Conservation (phyloP, 768 basidiomycete genomes). For the Boletellus sp. region DNA sequence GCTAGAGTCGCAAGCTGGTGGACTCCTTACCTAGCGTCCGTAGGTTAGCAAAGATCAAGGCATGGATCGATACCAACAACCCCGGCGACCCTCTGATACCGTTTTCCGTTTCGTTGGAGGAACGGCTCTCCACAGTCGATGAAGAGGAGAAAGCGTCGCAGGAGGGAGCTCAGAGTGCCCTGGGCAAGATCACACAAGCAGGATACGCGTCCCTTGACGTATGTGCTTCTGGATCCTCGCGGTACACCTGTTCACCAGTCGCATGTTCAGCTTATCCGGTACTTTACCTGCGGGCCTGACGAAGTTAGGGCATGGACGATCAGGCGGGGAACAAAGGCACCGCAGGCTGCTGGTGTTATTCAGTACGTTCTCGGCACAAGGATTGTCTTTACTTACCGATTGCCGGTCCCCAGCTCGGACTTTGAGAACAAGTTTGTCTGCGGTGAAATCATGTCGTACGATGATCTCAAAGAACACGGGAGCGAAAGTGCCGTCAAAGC, state of each 20-base stretch:
- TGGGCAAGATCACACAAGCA: slow-evolving; percentile 93
- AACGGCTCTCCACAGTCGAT: slow-evolving; percentile 66
- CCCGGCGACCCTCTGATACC: slow-evolving; percentile 95
- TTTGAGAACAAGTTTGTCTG: slow-evolving; percentile 98
- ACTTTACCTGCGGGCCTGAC: slow-evolving; percentile 96
- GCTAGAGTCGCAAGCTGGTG: background rate
- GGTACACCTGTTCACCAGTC: background rate
- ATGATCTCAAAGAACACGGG: slow-evolving; percentile 87
- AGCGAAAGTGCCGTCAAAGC: slow-evolving; percentile 91
- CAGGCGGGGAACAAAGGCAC: slow-evolving; percentile 88
- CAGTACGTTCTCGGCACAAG: slow-evolving; percentile 56
- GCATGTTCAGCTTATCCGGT: slow-evolving; percentile 73
- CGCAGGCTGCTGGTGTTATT: slow-evolving; percentile 96
- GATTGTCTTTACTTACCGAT: background rate
- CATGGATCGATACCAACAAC: slow-evolving; percentile 96
- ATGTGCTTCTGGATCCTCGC: slow-evolving; percentile 22
- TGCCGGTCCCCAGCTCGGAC: slow-evolving; percentile 59
- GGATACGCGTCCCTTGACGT: slow-evolving; percentile 88
- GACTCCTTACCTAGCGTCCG: background rate
- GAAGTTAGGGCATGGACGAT: slow-evolving; percentile 99
- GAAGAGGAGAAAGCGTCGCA: slow-evolving; percentile 71
- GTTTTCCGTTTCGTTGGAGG: slow-evolving; percentile 94
- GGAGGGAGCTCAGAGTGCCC: slow-evolving; percentile 67
- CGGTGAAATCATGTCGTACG: slow-evolving; percentile 93
- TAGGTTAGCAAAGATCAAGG: slow-evolving; percentile 95